These are phyloP conservation scores for Microdochium nivale DNA, from an alignment of 2,329 filamentous ascomycete species.

Conservation along the genomic window DNA sequence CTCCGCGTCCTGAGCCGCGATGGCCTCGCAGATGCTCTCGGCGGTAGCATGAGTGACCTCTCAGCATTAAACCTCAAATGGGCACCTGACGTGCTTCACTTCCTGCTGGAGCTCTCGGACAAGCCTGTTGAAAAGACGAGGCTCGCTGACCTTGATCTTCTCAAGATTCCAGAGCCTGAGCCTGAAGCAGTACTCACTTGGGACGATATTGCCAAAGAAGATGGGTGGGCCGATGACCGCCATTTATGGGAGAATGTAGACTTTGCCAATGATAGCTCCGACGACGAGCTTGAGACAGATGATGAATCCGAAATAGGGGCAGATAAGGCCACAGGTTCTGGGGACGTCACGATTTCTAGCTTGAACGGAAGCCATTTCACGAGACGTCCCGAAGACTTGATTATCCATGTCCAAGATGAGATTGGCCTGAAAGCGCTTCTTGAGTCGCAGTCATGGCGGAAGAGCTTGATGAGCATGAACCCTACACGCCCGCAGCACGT, in stretches of 20 bases:
- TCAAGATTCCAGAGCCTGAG: conserved; percentile 36
- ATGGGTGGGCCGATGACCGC: conserved; percentile 60
- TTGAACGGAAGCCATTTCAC: conserved; percentile 16
- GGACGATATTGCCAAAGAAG: conserved; percentile 70
- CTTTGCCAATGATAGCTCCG: conserved; percentile 55
- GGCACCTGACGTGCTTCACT: conserved; percentile 69
- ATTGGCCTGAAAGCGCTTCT: conserved; percentile 26
- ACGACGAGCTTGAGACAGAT: conserved; percentile 35
- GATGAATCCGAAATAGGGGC: conserved; percentile 22
- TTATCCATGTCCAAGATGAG: conserved; percentile 24
- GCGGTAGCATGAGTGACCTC: conserved; percentile 48
- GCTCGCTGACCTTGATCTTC: conserved; percentile 51
- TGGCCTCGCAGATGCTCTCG: conserved; percentile 63
- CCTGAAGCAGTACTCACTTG: conserved; percentile 53
- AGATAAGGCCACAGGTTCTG: conserved; percentile 21
- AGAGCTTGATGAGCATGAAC: neutral
- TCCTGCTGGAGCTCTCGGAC: conserved; percentile 76
- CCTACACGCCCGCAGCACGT: conserved; percentile 24
- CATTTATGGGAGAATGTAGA: conserved; percentile 64
- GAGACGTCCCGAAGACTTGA: conserved; percentile 21
- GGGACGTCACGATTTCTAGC: conserved; percentile 26
- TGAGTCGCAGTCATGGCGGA: conserved; percentile 38
- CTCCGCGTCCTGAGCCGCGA: conserved; percentile 76
- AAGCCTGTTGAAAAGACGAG: conserved; percentile 64
- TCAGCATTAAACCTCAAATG: conserved; percentile 46